Base-by-base conservation (phyloP, 768 basidiomycete genomes). In the Collybia mongolica region DNA sequence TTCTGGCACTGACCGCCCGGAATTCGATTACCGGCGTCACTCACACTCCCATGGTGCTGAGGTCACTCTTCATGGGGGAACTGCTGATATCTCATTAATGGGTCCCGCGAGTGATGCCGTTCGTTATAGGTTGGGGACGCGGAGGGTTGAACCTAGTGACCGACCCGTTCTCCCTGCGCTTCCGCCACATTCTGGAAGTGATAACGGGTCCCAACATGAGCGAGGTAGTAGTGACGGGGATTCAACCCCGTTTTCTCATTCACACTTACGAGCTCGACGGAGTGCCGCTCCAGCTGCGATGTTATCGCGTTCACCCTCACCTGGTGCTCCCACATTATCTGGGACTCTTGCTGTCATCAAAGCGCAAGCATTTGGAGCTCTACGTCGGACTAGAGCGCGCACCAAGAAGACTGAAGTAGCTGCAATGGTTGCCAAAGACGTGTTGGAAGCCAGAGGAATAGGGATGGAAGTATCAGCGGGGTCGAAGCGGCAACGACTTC, bases 301-400 rank as follows among this genome's bases (percentile, higher is more conserved):
- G 56, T 32, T 32, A 12, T 73, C 78, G n/a, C 76, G 75, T 43
- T 79, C 79, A 3, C 72, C 74, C 37, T 79, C 78, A 9, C 76
- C 77, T 38, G 61, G 63, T 52, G 64, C 71, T 47, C 66, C 77
- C 29, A 67, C 71, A 17, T 68, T 90, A 62, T 90, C 86, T 44
- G 86, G 88, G 20, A 93, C 91, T 24, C 80, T 93, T 41, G 90
- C 91, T 46, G 90, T 93, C 50, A 91, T 93, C 71, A 93, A 93
- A 71, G 90, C 90, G 38, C 90, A 93, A 64, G 86, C 91, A 35
- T 93, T 93, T 64, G 91, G 90, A 26, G 88, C 88, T 17, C 72
- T 91, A 55, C 85, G 90, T 45, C 78, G 90, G 65, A 87, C 90
- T 48, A 82, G 90, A 51, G 76, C 85, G 38, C 79, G 86, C 53